Evolutionary conservation across 768 basidiomycete species (phyloP), one percentile per base, ranked within the genome.

Genomic region (Astraeus odoratus): DNA sequence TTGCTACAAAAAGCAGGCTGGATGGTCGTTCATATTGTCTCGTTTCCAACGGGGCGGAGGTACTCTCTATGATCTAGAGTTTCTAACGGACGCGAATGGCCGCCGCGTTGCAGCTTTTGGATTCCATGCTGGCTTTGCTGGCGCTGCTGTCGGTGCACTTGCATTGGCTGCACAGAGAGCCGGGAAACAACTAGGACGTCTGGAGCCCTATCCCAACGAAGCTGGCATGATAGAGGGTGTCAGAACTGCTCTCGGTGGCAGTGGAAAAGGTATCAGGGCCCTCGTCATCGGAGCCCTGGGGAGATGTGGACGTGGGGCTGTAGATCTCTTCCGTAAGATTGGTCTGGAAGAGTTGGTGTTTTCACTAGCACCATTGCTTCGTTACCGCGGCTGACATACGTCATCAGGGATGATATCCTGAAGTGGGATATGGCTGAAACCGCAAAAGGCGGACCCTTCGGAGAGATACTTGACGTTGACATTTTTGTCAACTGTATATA

Each of bases 401-500:
- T 12, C 46, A 35, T 27, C 1, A 97, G 94, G 53, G 80, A 89
- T 45, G 82, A 98, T 61, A 96, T 99, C 57, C 22, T 90, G 68
- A 94, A 97, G 75, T 98, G 96, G 96, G 96, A 99, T 65, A 69
- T 99, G 74, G 86, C 74, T 2, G 96, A 99, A 71, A 99, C 96
- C 6, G 86, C 85, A 56, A 94, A 92, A 69, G 94, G 94, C 24
- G 96, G 96, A 2, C 96, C 96, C 0, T 98, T 97, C 73, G 66
- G 77, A 37, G 95, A 98, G 70, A 91, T 99, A 48, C 77, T 98
- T 23, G 90, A 91, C 51, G 95, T 92, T 51, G 95, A 99, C 68
- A 81, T 99, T 57, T 97, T 99, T 59, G 81, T 98, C 75, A 99
- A 99, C 72, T 98, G 96, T 76, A 99, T 99, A 64, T 98, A 98